Percentiles rank a stretch among this genome's conserved stretches.
Evolutionary conservation across 495 filamentous ascomycete species (phyloP).

Genomic region (Staphylotrichum longicolle): DNA sequence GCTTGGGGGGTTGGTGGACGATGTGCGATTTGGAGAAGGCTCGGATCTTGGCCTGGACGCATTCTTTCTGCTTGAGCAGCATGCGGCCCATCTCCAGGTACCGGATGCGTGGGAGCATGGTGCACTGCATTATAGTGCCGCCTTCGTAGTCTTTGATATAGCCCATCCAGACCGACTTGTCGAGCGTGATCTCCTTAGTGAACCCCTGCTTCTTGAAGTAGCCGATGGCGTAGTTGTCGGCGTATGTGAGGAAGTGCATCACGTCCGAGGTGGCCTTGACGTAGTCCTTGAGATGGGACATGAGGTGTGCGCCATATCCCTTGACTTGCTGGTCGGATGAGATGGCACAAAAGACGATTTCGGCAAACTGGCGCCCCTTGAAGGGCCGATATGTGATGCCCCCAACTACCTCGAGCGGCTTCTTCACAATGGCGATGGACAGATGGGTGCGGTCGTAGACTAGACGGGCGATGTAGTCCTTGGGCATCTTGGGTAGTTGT

Average conservation of each 20-base stretch:
- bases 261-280: slow-evolving; percentile 95
- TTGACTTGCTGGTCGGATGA: slow-evolving; percentile 98
- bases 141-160: slow-evolving; percentile 99
- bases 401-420: slow-evolving; percentile 89
- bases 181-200: slow-evolving; percentile 95
- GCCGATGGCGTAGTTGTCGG: slow-evolving; percentile 97
- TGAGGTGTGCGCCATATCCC: slow-evolving; percentile 95
- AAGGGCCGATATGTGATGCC: slow-evolving; percentile 98
- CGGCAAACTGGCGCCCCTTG: slow-evolving; percentile 86
- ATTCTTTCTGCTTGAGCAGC: slow-evolving; percentile 96
- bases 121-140: slow-evolving; percentile 98
- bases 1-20: slow-evolving; percentile 77
- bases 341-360: slow-evolving; percentile 98
- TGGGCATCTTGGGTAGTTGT: slow-evolving; percentile 97
- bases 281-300: slow-evolving; percentile 98
- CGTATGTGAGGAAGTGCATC: slow-evolving; percentile 98
- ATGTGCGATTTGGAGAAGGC: slow-evolving; percentile 86
- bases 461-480: slow-evolving; percentile 94
- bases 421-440: slow-evolving; percentile 96
- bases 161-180: slow-evolving; percentile 92
- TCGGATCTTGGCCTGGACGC: slow-evolving; percentile 89
- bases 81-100: slow-evolving; percentile 93
- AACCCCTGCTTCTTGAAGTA: slow-evolving; percentile 99
- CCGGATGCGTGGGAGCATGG: slow-evolving; percentile 91
- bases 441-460: slow-evolving; percentile 97